phyloP scores from a whole-genome alignment of 441 rosid species.

The Populus trichocarpa region DNA sequence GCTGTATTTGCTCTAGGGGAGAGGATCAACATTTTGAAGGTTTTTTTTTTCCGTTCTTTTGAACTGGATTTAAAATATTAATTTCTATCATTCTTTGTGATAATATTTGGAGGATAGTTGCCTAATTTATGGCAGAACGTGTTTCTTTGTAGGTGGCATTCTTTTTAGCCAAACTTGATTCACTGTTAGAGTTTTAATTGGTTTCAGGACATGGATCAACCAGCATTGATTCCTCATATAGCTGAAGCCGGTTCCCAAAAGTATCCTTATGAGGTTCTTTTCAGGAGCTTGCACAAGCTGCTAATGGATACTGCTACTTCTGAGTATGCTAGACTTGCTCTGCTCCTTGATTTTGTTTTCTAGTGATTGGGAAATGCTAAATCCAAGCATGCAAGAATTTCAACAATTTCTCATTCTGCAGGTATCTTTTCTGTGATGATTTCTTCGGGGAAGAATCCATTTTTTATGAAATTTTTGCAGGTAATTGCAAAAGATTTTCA shows the following conservation, averaged over 20 bases:
- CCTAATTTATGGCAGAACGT: not conserved
- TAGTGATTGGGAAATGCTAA: not conserved
- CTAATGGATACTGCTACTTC: conserved; percentile 99
- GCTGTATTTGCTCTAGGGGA: conserved; percentile 97
- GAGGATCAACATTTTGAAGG: conserved; percentile 90
- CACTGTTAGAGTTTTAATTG: conserved; percentile 20
- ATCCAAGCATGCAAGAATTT: not conserved
- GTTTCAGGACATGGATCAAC: conserved; percentile 95
- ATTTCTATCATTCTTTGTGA: not conserved
- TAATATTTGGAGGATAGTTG: not conserved
- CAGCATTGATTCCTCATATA: conserved; percentile 98
- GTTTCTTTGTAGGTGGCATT: not conserved
- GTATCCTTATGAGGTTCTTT: conserved; percentile 98
- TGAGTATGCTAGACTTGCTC: conserved; percentile 57
- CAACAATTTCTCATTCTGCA: conserved; percentile 27
- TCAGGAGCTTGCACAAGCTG: conserved; percentile 95
- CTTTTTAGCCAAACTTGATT: conserved; percentile 10
- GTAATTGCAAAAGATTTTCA: conserved; percentile 30
- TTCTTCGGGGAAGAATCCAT: conserved; percentile 96
- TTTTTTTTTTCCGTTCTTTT: conserved; percentile 18
- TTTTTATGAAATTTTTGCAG: conserved; percentile 85
- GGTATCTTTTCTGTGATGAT: conserved; percentile 95
- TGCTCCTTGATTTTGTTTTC: conserved; percentile 25
- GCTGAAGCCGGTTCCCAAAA: conserved; percentile 96
- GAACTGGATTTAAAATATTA: conserved; percentile 9